Base-by-base conservation (phyloP, 2,329 filamentous ascomycete genomes). In the Gaeumannomyces sp. region DNA sequence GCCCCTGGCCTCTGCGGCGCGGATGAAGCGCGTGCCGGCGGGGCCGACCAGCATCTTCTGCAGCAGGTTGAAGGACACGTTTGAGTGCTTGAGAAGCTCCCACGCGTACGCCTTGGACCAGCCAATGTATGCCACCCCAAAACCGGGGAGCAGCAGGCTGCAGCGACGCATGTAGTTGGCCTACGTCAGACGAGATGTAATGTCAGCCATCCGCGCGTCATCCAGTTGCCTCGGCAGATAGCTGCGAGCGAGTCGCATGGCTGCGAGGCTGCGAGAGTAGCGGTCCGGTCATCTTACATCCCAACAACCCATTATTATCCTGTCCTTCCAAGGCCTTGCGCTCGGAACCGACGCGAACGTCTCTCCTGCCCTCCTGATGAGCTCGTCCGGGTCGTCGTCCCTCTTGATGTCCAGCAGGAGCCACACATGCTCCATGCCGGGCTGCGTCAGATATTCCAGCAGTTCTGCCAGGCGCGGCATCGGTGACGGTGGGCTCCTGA, bases 391-490 rank as follows among this genome's bases (percentile, higher is more conserved):
- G 68, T 90, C 80, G 72, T 93, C 90, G 71, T 92, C 87, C 31
- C 86, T 81, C 87, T 97, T 98, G 74, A 98, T 91, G 74, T 98
- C 94, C 4, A 98, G 79, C 67, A 97, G 76, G 7, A 95, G 71
- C 93, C 93, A 97, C 13, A 93, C 80, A 59, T 89, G 75, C 71
- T 91, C 85, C 56, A 84, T 74, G 0, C 81, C 88, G 0, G 88
- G 88, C 68, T 84, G 79, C 0, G 84, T 80, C 63, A 98, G 75
- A 72, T 89, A 94, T 66, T 85, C 81, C 11, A 97, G 79, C 64
- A 97, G 77, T 71, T 97, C 93, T 28, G 76, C 71, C 16, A 98
- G 79, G 35, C 89, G 81, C 5, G 93, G 87, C 86, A 98, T 89
- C 1, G 82, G 80, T 8, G 65, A 57, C 13, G 65, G 83, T 11